Percentiles rank a stretch among this genome's conserved stretches.
Conservation (phyloP, 257 asterid species). For the Coffea canephora region DNA sequence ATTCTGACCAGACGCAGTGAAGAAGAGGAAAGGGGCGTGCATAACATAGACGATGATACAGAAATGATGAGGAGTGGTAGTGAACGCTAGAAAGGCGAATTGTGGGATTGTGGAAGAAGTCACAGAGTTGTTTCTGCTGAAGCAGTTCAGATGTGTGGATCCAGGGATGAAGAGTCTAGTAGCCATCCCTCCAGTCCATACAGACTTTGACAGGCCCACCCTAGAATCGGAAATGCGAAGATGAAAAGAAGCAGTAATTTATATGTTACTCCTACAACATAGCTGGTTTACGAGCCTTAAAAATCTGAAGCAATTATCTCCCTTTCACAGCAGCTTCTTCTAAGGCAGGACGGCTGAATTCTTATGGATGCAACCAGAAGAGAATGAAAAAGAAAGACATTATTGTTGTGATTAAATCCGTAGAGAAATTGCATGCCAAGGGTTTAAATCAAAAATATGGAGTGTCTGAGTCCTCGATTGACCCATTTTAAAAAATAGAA, state of each 20-base stretch:
- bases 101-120: not conserved
- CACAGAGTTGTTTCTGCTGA: not conserved
- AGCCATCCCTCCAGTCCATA: not conserved
- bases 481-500: no score
- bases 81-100: not conserved
- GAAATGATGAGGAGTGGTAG: not conserved
- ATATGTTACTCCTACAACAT: no score
- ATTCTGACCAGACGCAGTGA: not conserved
- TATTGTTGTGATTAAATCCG: no score
- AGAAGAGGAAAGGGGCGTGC: conserved; percentile 21
- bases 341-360: no score
- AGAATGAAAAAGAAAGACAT: no score
- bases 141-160: not conserved
- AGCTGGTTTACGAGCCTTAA: no score
- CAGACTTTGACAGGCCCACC: not conserved
- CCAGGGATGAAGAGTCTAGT: not conserved
- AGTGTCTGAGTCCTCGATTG: no score
- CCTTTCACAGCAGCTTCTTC: no score
- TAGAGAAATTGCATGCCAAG: no score
- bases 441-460: no score
- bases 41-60: conserved; percentile 3
- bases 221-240: not conserved
- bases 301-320: no score
- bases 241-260: not conserved
- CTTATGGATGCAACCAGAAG: no score